These are phyloP conservation scores for Hyaloscypha finlandica DNA, from an alignment of 495 filamentous ascomycete species.

Conservation along the genomic window DNA sequence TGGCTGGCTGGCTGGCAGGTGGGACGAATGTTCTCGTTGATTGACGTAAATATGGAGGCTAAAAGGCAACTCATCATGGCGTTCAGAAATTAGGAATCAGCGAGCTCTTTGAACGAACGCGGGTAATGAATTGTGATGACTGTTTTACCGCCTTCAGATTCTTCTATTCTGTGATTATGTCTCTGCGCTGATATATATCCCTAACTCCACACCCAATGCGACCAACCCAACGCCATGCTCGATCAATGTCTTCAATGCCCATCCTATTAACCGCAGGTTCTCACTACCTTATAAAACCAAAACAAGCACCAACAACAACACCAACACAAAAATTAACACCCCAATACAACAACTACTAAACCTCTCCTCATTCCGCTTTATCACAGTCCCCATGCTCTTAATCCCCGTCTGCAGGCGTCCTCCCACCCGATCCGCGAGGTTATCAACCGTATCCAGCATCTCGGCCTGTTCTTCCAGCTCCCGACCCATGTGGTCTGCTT, in stretches of 20 bases:
- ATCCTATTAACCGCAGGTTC: neutral
- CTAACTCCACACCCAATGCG: neutral
- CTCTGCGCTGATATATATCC: neutral
- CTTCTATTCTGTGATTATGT: neutral
- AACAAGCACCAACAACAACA: slow-evolving; percentile 76
- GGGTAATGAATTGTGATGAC: slow-evolving; percentile 27
- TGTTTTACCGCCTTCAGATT: neutral
- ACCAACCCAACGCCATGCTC: slow-evolving; percentile 13
- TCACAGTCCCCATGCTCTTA: slow-evolving; percentile 79
- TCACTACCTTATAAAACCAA: slow-evolving; percentile 46
- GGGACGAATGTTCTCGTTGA: neutral
- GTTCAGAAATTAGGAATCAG: slow-evolving; percentile 20
- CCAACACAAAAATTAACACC: slow-evolving; percentile 79
- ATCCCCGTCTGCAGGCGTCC: slow-evolving; percentile 83
- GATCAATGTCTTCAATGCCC: neutral
- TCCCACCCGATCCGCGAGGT: slow-evolving; percentile 80
- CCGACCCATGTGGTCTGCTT: slow-evolving; percentile 92
- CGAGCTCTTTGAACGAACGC: neutral
- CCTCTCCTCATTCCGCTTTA: slow-evolving; percentile 89
- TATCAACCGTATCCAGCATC: slow-evolving; percentile 78
- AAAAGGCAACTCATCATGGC: slow-evolving; percentile 29
- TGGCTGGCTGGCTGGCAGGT: neutral
- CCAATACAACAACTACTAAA: slow-evolving; percentile 92
- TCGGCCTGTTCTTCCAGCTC: slow-evolving; percentile 92
- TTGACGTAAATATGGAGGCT: slow-evolving; percentile 30